A percentile compares a stretch with the other conserved stretches of the same genome.
Conservation (phyloP, 2,329 filamentous ascomycete genomes). For the Epichloe glyceriae region DNA sequence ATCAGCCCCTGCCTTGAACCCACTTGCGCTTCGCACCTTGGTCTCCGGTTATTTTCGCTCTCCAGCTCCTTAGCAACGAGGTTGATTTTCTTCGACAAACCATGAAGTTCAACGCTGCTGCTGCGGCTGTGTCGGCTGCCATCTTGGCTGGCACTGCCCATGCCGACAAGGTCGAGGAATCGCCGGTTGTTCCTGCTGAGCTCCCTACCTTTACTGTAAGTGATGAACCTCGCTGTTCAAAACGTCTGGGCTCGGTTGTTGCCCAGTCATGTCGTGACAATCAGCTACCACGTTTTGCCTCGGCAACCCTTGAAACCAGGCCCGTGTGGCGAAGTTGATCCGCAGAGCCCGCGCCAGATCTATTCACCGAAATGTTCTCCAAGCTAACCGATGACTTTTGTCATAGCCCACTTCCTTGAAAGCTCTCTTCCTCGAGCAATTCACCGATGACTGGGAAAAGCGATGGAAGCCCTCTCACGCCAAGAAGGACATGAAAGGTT, state of each 20-base stretch:
- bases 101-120: conserved; percentile 77
- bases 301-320: not conserved
- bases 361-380: not conserved
- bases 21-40: conserved; percentile 13
- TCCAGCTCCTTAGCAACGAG: conserved; percentile 32
- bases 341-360: not conserved
- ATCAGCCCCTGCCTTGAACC: conserved; percentile 8
- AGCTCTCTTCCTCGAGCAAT: conserved; percentile 95
- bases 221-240: conserved; percentile 10
- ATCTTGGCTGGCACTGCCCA: conserved; percentile 57
- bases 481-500: conserved; percentile 75
- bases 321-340: not conserved
- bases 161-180: conserved; percentile 53
- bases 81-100: conserved; percentile 20
- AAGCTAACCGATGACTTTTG: conserved; percentile 12
- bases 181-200: conserved; percentile 47
- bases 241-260: not conserved
- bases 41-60: conserved; percentile 1
- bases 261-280: not conserved
- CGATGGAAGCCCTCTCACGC: conserved; percentile 92
- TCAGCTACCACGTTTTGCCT: not conserved
- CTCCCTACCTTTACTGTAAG: conserved; percentile 82
- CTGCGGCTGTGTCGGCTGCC: conserved; percentile 63
- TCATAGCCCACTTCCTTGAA: conserved; percentile 72
- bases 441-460: conserved; percentile 88